Conservation (phyloP, 179 eudicot genomes). For the Heliamphora pulchella region DNA sequence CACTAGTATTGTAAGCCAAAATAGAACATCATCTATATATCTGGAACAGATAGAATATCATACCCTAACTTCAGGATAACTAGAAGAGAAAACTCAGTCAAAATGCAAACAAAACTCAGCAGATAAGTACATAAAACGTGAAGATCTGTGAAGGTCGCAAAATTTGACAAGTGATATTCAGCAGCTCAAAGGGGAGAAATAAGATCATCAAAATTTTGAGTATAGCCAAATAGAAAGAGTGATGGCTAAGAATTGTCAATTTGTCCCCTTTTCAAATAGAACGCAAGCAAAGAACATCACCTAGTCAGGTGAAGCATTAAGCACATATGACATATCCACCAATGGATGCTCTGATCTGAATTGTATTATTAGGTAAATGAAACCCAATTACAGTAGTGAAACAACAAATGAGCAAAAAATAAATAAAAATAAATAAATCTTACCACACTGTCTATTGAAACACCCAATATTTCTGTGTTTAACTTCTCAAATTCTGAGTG, state of each 20-base stretch:
- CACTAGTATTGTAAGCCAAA: not conserved
- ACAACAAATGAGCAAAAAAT: not conserved
- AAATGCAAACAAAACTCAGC: not conserved
- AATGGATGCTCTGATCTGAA: not conserved
- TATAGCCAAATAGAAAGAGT: slow-evolving; percentile 4
- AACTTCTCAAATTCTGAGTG: slow-evolving; percentile 74
- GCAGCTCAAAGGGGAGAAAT: not conserved
- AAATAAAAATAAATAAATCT: slow-evolving; percentile 18
- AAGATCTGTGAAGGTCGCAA: not conserved
- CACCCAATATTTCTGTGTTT: slow-evolving; percentile 84
- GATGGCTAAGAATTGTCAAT: not conserved
- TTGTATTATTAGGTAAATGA: not conserved
- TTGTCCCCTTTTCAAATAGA: not conserved
- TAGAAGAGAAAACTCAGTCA: not conserved
- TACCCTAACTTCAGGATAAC: not conserved
- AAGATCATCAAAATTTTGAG: not conserved
- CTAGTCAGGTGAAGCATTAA: not conserved
- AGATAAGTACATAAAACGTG: no score
- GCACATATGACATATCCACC: not conserved
- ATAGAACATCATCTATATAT: not conserved
- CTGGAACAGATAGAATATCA: not conserved
- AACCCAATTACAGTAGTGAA: not conserved
- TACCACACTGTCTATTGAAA: slow-evolving; percentile 94
- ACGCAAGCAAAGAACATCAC: not conserved
- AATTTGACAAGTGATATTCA: not conserved